Evolutionary conservation across 83 land plant species (phyloP).

Genomic region (Diphasiastrum complanatum): DNA sequence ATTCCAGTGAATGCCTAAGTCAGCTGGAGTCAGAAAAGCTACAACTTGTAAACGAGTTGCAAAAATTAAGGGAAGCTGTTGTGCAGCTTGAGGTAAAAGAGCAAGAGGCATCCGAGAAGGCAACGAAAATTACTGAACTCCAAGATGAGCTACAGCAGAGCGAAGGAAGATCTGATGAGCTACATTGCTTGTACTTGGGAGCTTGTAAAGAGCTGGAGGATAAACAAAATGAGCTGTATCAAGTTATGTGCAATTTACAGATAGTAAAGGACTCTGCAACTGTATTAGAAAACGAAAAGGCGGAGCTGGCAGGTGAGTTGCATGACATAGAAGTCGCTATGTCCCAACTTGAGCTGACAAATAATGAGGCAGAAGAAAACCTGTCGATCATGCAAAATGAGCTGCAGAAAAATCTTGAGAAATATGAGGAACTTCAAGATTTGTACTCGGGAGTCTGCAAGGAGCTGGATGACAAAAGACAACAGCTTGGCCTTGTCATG

Average conservation of each 20-base stretch:
- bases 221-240: slow-evolving; percentile 16
- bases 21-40: slow-evolving; percentile 4
- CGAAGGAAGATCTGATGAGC: slow-evolving; percentile 15
- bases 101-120: not conserved
- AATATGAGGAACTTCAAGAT: slow-evolving; percentile 1
- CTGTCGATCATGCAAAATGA: not conserved
- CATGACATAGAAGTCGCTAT: slow-evolving; percentile 15
- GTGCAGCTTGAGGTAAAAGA: slow-evolving; percentile 10
- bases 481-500: slow-evolving; percentile 24
- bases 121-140: slow-evolving; percentile 2
- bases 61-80: slow-evolving; percentile 15
- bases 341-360: slow-evolving; percentile 5
- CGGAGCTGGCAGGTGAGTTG: slow-evolving; percentile 23
- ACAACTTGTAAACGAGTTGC: slow-evolving; percentile 26
- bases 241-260: no score
- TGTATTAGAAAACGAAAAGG: no score
- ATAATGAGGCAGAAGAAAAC: not conserved
- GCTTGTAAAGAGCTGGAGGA: slow-evolving; percentile 1
- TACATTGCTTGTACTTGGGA: not conserved
- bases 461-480: slow-evolving; percentile 2
- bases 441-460: not conserved
- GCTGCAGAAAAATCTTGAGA: slow-evolving; percentile 10
- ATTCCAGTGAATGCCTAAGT: slow-evolving; percentile 1
- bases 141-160: slow-evolving; percentile 4
- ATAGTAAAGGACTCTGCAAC: no score